Evolutionary conservation across 495 filamentous ascomycete genomes (phyloP), one percentile per base, ranked within the genome.

Genomic region (Thozetella sp.): DNA sequence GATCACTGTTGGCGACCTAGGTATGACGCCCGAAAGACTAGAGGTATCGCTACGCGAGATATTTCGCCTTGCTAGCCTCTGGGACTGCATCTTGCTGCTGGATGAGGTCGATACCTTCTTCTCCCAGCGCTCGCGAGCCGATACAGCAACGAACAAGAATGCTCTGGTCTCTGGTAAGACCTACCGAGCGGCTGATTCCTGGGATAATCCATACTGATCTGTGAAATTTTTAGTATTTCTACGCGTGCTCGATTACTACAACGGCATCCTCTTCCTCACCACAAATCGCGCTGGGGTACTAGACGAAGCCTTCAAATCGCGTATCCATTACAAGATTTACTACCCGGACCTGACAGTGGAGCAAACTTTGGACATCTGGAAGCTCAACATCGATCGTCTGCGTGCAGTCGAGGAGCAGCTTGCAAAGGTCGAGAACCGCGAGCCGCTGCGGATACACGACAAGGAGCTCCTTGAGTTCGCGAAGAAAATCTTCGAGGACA

Each of bases 111-210:
- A n/a, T n/a, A n/a, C n/a, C n/a, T n/a, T n/a, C n/a, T n/a, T n/a
- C n/a, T n/a, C n/a, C n/a, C n/a, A n/a, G n/a, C n/a, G n/a, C n/a
- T n/a, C n/a, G n/a, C n/a, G n/a, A 53, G 22, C 45, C 0, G 58
- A 63, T 9, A 48, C 25, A 2, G 75, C 82, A 22, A 56, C 82
- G 0, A 25, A 72, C 6, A 73, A 80, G 10, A 86, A 87, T 51
- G 72, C 70, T 11, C 55, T 83, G 0, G 81, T 86, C 1, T 76
- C 75, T 2, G 70, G 57, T 63, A n/a, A n/a, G n/a, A n/a, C n/a
- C n/a, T n/a, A n/a, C n/a, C n/a, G n/a, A n/a, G n/a, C n/a, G n/a
- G n/a, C n/a, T n/a, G n/a, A n/a, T n/a, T n/a, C n/a, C n/a, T n/a
- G n/a, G n/a, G n/a, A n/a, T n/a, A n/a, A n/a, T n/a, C n/a, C n/a